Evolutionary conservation across 805 yeast genomes (phyloP).

Genomic region (Lachancea sp.): DNA sequence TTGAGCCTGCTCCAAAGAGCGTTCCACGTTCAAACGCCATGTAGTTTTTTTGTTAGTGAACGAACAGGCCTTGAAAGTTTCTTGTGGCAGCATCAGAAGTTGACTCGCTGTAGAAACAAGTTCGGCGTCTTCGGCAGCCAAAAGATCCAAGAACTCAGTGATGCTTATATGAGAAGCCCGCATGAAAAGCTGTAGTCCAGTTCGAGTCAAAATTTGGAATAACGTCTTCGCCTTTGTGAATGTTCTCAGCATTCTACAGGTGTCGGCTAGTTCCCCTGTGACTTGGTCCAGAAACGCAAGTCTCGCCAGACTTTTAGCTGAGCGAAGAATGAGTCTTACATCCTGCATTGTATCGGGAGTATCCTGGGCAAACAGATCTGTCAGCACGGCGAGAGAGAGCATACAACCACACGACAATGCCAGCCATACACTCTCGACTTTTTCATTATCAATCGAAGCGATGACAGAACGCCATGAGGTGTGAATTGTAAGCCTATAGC

Average conservation of each 20-base stretch:
- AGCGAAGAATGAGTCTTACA: slow-evolving; percentile 2
- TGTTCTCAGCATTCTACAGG: slow-evolving; percentile 1
- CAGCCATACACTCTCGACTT: slow-evolving; percentile 3
- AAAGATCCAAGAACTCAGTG: slow-evolving; percentile 54
- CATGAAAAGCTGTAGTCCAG: slow-evolving; percentile 9
- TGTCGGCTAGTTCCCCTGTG: background rate
- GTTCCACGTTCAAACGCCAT: slow-evolving; percentile 17
- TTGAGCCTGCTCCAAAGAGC: slow-evolving; percentile 7
- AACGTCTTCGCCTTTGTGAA: slow-evolving; percentile 1
- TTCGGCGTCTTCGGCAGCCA: slow-evolving; percentile 61
- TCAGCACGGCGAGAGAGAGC: slow-evolving; percentile 6
- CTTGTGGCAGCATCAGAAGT: slow-evolving; percentile 21
- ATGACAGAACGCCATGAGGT: slow-evolving; percentile 8
- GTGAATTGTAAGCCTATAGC: background rate
- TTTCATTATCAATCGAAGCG: background rate
- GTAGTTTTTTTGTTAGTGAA: slow-evolving; percentile 24
- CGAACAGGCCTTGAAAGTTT: slow-evolving; percentile 19
- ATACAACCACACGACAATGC: background rate
- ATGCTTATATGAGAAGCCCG: slow-evolving; percentile 38
- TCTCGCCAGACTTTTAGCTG: slow-evolving; percentile 1
- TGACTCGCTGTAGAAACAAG: slow-evolving; percentile 11
- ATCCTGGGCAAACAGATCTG: slow-evolving; percentile 8
- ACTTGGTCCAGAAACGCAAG: slow-evolving; percentile 1
- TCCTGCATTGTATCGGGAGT: slow-evolving; percentile 3
- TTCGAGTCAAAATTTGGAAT: slow-evolving; percentile 6